phyloP scores from a whole-genome alignment of 2,329 filamentous ascomycete species.

The Trichoderma gracile region DNA sequence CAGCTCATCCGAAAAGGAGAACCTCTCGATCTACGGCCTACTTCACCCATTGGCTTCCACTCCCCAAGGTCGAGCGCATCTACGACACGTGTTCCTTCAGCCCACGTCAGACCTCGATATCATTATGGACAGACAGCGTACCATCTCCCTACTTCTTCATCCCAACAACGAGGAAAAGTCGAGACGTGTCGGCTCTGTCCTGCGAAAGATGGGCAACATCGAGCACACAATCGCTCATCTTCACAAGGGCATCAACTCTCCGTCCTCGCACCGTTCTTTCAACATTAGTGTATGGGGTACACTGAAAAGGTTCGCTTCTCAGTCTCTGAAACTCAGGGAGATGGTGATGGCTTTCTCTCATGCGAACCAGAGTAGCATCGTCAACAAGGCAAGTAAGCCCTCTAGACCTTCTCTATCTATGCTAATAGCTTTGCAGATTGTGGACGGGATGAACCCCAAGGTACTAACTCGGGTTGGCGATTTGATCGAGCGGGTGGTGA shows the following conservation, averaged over 20 bases:
- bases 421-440: not conserved
- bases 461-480: slow-evolving; percentile 67
- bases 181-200: slow-evolving; percentile 56
- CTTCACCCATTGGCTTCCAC: slow-evolving; percentile 76
- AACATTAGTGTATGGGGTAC: slow-evolving; percentile 71
- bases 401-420: not conserved
- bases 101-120: slow-evolving; percentile 68
- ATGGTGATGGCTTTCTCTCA: slow-evolving; percentile 43
- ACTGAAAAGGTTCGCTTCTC: slow-evolving; percentile 70
- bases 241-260: slow-evolving; percentile 70
- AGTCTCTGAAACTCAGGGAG: slow-evolving; percentile 69
- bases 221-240: slow-evolving; percentile 67
- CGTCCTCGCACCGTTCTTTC: slow-evolving; percentile 52
- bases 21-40: slow-evolving; percentile 78
- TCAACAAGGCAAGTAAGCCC: slow-evolving; percentile 46
- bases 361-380: slow-evolving; percentile 28
- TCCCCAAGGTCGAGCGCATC: slow-evolving; percentile 70
- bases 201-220: slow-evolving; percentile 77
- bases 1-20: slow-evolving; percentile 70
- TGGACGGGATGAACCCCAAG: slow-evolving; percentile 58
- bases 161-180: slow-evolving; percentile 65
- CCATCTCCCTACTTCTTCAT: slow-evolving; percentile 65
- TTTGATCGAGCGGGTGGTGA: slow-evolving; percentile 71
- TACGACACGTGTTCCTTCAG: slow-evolving; percentile 80
- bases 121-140: slow-evolving; percentile 71